Base-by-base conservation (phyloP, 257 asterid species). In the Nicotiana paniculata region DNA sequence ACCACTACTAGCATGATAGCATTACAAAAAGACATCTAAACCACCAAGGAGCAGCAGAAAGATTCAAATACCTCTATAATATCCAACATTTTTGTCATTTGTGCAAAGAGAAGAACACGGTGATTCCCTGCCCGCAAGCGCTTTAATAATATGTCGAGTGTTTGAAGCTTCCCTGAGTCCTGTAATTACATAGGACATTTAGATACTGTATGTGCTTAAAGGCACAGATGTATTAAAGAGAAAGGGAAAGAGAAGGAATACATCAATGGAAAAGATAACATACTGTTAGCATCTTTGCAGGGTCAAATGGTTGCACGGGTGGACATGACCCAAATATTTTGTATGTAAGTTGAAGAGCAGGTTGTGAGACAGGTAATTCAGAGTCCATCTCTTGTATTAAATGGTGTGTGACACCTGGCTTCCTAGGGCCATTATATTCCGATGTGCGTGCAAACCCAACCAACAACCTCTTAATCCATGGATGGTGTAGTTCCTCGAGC, bases 161-260 rank as follows among this genome's bases (percentile, higher is more conserved):
- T 94, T 85, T 96, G 99, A 85, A 96, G 99, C 94, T 96, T 96
- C 83, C 98, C 99, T 12, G 98, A 96, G 90, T 96, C 99, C 98
- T 94, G 91, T 77, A 76, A 86, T 82, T 83, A 87, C 55, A 87
- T 21, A 81, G 53, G 74, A 83, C 3, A 53, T 53, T 57, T 62
- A 78, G 83, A 79, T 74, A 68, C 57, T 72, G 37, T 58, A 63
- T 74, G 79, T 48, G 79, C 24, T 70, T 74, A 55, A 58, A 77
- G 30, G 32, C 81, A 87, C 61, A 65, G 16, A 63, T 26, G 10
- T 32, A 75, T 32, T n/a, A 15, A 43, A 64, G 77, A 64, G 77
- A 43, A 69, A 65, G 66, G 30, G 24, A 51, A 78, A 46, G 11
- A 35, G 79, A 43, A 53, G 46, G 64, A n/a, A 43, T 33, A 64